Evolutionary conservation across 257 asterid species (phyloP).

Genomic region (Penstemon eatonii): DNA sequence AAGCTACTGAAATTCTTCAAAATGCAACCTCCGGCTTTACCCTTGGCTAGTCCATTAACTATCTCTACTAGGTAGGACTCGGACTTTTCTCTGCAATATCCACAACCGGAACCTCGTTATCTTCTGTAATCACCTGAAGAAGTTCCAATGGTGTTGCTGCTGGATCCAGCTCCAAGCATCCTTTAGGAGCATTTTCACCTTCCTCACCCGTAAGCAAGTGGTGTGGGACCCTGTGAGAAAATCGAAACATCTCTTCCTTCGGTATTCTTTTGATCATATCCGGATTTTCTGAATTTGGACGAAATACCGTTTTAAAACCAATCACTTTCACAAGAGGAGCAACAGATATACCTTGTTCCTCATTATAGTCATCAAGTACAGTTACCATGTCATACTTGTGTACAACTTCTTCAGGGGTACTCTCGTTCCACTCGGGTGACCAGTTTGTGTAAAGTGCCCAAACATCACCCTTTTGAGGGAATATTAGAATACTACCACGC

Average conservation of each 20-base stretch:
- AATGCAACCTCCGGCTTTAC: neutral
- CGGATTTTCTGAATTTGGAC: slow-evolving; percentile 43
- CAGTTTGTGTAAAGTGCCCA: slow-evolving; percentile 82
- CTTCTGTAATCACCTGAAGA: slow-evolving; percentile 48
- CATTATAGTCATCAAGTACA: slow-evolving; percentile 57
- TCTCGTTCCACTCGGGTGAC: slow-evolving; percentile 60
- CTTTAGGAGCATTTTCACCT: slow-evolving; percentile 57
- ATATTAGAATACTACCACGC: slow-evolving; percentile 53
- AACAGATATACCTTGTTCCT: slow-evolving; percentile 52
- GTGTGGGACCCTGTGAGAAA: slow-evolving; percentile 71
- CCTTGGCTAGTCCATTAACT: slow-evolving; percentile 15
- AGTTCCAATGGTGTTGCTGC: slow-evolving; percentile 80
- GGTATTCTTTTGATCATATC: slow-evolving; percentile 45
- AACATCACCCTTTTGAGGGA: slow-evolving; percentile 68
- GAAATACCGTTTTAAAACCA: slow-evolving; percentile 70
- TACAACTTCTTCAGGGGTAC: slow-evolving; percentile 55
- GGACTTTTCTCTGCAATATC: slow-evolving; percentile 24
- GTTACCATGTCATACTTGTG: slow-evolving; percentile 70
- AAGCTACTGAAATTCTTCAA: slow-evolving; percentile 27
- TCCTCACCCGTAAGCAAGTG: slow-evolving; percentile 59
- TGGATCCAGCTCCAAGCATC: slow-evolving; percentile 80
- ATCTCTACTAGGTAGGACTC: slow-evolving; percentile 24
- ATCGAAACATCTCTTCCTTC: slow-evolving; percentile 69
- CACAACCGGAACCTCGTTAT: slow-evolving; percentile 30
- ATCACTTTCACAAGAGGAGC: slow-evolving; percentile 67